phyloP scores from a whole-genome alignment of 2,329 filamentous ascomycete genomes.

The Hypomyces rosellus region DNA sequence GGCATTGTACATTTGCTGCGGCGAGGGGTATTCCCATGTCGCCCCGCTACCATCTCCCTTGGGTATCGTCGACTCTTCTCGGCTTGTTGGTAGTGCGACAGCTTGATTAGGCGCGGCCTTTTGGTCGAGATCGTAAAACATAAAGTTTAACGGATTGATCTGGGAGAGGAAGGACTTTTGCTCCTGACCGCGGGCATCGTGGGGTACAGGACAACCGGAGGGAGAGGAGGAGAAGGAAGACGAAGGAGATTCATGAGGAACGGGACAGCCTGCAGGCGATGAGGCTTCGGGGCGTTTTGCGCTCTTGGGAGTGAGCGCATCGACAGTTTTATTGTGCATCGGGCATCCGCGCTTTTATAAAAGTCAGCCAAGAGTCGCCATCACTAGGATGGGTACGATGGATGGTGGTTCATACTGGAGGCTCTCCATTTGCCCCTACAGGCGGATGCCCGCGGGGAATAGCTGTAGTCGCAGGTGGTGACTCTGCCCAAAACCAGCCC shows the following conservation, averaged over 20 bases:
- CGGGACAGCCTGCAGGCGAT: slow-evolving; percentile 36
- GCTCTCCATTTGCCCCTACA: slow-evolving; percentile 21
- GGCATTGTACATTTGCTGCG: slow-evolving; percentile 99
- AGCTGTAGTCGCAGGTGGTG: slow-evolving; percentile 29
- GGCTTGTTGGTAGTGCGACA: slow-evolving; percentile 66
- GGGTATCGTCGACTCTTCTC: slow-evolving; percentile 87
- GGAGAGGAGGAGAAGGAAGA: slow-evolving; percentile 18
- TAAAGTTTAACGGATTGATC: slow-evolving; percentile 78
- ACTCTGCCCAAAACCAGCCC: slow-evolving; percentile 61
- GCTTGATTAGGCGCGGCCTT: slow-evolving; percentile 67
- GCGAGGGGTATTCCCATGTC: slow-evolving; percentile 90
- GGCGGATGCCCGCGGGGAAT: slow-evolving; percentile 28
- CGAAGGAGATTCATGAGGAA: slow-evolving; percentile 31
- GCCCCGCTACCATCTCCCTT: slow-evolving; percentile 69
- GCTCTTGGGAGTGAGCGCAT: slow-evolving; percentile 36
- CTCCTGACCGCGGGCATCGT: slow-evolving; percentile 27
- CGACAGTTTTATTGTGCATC: slow-evolving; percentile 50
- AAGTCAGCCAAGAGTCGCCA: slow-evolving; percentile 15
- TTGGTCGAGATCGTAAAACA: slow-evolving; percentile 85
- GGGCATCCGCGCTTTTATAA: slow-evolving; percentile 44
- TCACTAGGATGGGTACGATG: not conserved
- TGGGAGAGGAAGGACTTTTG: slow-evolving; percentile 47
- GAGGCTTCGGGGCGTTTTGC: slow-evolving; percentile 15
- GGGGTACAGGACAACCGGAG: slow-evolving; percentile 42
- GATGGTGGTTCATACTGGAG: slow-evolving; percentile 24